These are phyloP conservation scores for Casuarina equisetifolia DNA, from an alignment of 306 rosid genomes.

Conservation along the genomic window DNA sequence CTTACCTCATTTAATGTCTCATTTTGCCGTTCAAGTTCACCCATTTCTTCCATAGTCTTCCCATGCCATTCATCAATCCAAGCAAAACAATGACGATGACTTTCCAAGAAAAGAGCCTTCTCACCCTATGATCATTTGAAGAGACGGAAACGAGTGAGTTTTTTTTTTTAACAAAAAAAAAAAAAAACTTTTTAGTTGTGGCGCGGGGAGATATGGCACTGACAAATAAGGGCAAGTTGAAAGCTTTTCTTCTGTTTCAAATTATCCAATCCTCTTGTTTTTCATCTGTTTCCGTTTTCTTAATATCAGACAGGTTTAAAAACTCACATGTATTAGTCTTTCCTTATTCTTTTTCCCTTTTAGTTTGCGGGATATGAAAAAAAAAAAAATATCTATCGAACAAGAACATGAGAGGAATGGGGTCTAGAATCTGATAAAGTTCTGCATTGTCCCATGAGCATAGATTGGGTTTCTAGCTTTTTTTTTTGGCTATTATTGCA, in stretches of 20 bases:
- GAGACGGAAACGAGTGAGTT: not conserved
- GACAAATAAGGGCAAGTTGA: not conserved
- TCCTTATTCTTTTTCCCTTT: not conserved
- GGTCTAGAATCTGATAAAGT: not conserved
- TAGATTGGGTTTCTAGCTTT: not conserved
- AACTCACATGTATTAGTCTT: not conserved
- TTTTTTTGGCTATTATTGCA: not conserved
- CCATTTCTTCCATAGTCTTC: constrained; percentile 35
- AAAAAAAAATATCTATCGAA: not conserved
- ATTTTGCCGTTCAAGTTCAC: constrained; percentile 29
- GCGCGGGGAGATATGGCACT: not conserved
- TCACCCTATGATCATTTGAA: constrained; percentile 30
- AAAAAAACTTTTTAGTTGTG: too few relatives aligned
- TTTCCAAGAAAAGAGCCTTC: constrained; percentile 49
- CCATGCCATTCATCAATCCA: constrained; percentile 56
- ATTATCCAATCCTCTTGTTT: not conserved
- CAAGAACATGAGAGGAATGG: not conserved
- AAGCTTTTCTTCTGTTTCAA: not conserved
- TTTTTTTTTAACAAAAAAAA: too few relatives aligned
- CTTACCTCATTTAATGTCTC: constrained; percentile 31
- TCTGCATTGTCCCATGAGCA: not conserved
- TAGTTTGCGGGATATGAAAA: not conserved
- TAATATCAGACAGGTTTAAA: not conserved
- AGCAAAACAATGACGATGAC: constrained; percentile 41
- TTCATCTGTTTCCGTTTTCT: not conserved